Conservation (phyloP, 2,329 filamentous ascomycete species). For the Cladophialophora bantiana region DNA sequence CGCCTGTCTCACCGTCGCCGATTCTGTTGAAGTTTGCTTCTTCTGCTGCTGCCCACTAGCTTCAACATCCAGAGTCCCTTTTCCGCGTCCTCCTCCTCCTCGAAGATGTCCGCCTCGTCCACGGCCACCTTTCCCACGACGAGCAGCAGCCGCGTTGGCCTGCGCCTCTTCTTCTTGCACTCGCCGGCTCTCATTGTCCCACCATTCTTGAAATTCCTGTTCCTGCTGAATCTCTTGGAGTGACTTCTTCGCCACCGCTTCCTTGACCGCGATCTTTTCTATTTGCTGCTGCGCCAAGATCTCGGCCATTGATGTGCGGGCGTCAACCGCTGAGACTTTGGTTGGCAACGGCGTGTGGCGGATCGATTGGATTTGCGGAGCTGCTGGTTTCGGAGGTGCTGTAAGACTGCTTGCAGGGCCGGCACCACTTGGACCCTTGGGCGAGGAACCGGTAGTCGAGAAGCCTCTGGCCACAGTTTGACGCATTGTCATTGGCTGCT, state of each 20-base stretch:
- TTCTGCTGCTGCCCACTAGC: slow-evolving; percentile 4
- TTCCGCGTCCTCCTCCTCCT: slow-evolving; percentile 35
- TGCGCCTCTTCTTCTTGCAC: slow-evolving; percentile 68
- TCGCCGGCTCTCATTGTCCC: slow-evolving; percentile 82
- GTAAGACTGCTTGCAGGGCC: slow-evolving; percentile 40
- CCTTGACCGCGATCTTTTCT: slow-evolving; percentile 81
- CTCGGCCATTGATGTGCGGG: slow-evolving; percentile 72
- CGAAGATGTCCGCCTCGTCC: slow-evolving; percentile 41
- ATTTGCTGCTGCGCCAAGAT: slow-evolving; percentile 87
- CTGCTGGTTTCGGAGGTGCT: slow-evolving; percentile 43
- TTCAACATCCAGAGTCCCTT: slow-evolving; percentile 21
- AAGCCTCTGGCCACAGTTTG: slow-evolving; percentile 64
- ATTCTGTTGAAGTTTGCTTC: slow-evolving; percentile 6
- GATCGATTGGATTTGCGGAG: slow-evolving; percentile 52
- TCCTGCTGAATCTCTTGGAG: slow-evolving; percentile 95
- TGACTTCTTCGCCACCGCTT: slow-evolving; percentile 82
- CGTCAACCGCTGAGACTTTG: slow-evolving; percentile 41
- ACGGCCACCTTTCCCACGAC: slow-evolving; percentile 48
- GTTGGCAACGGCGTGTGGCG: slow-evolving; percentile 50
- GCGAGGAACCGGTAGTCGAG: slow-evolving; percentile 22
- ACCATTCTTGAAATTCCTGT: slow-evolving; percentile 96
- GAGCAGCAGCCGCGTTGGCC: slow-evolving; percentile 32
- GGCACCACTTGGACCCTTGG: slow-evolving; percentile 20
- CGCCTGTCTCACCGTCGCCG: neutral
- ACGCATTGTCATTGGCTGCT: slow-evolving; percentile 65